Percentiles rank a stretch among this genome's conserved stretches.
Evolutionary conservation across 495 filamentous ascomycete species (phyloP).

Genomic region (Aspergillus ellipticus): DNA sequence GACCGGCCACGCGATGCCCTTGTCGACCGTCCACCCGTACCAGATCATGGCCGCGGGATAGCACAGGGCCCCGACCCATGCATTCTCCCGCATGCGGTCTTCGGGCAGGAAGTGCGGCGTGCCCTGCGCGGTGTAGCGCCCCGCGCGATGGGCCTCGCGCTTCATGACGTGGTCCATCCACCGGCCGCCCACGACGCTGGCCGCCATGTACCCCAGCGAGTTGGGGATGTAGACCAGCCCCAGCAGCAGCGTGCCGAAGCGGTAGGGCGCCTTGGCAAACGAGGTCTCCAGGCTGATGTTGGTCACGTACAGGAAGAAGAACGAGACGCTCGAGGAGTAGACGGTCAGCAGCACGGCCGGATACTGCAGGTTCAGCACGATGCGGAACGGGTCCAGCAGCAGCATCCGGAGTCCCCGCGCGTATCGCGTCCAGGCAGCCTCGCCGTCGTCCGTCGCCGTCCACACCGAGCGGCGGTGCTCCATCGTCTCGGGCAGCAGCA

Average conservation of each 20-base stretch:
- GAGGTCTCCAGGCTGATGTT: slow-evolving; percentile 80
- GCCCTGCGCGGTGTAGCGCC: slow-evolving; percentile 65
- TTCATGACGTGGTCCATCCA: slow-evolving; percentile 94
- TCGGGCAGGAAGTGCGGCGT: slow-evolving; percentile 72
- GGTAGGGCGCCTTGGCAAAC: slow-evolving; percentile 72
- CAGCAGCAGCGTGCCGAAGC: slow-evolving; percentile 67
- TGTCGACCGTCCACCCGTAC: slow-evolving; percentile 64
- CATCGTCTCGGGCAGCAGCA: slow-evolving; percentile 71
- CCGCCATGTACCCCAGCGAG: slow-evolving; percentile 72
- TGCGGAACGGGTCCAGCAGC: slow-evolving; percentile 75
- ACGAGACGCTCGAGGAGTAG: slow-evolving; percentile 77
- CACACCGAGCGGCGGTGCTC: slow-evolving; percentile 50
- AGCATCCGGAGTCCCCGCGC: slow-evolving; percentile 56
- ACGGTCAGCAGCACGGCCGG: slow-evolving; percentile 78
- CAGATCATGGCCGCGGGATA: slow-evolving; percentile 66
- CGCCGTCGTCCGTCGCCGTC: slow-evolving; percentile 48
- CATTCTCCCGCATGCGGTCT: slow-evolving; percentile 88
- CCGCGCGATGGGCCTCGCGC: slow-evolving; percentile 68
- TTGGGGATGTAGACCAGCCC: slow-evolving; percentile 79
- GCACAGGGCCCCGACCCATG: slow-evolving; percentile 72
- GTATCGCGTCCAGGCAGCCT: too few relatives aligned
- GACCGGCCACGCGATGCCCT: slow-evolving; percentile 57
- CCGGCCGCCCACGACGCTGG: slow-evolving; percentile 69
- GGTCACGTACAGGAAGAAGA: slow-evolving; percentile 77
- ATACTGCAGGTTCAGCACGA: slow-evolving; percentile 75